Evolutionary conservation across 805 yeast species (phyloP).

Genomic region (Teunomyces pallodes): DNA sequence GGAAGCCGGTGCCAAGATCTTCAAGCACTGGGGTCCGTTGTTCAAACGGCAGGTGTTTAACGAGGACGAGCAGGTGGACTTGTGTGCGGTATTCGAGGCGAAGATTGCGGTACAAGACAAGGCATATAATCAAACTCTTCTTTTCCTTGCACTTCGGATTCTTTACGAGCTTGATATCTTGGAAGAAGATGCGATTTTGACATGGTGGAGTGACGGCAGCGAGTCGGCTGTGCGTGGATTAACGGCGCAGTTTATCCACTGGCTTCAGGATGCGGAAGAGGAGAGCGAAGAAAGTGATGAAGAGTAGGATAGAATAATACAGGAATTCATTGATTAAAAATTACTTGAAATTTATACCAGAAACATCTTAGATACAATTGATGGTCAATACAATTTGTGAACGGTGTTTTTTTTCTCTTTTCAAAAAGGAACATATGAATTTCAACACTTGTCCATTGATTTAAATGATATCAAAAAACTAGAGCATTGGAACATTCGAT

Average conservation of each 20-base stretch:
- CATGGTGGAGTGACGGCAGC: constrained; percentile 72
- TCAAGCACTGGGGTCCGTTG: constrained; percentile 77
- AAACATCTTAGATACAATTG: too few relatives aligned
- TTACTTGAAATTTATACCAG: too few relatives aligned
- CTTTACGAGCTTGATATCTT: constrained; percentile 80
- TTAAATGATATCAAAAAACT: too few relatives aligned
- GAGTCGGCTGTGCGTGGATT: constrained; percentile 46
- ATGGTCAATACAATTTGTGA: too few relatives aligned
- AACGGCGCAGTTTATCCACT: constrained; percentile 74
- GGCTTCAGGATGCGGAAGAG: constrained; percentile 80
- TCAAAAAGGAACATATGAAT: too few relatives aligned
- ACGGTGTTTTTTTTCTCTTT: too few relatives aligned
- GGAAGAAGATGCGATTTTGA: constrained; percentile 74
- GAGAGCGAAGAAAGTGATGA: constrained; percentile 44
- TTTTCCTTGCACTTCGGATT: constrained; percentile 52
- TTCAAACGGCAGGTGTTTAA: constrained; percentile 85
- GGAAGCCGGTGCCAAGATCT: constrained; percentile 73
- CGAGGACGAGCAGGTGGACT: constrained; percentile 70
- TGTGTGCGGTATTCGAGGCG: constrained; percentile 53
- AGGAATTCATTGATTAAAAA: too few relatives aligned
- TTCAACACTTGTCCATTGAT: too few relatives aligned
- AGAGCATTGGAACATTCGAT: too few relatives aligned
- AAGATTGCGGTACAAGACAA: constrained; percentile 32
- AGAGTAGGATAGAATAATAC: constrained; percentile 15
- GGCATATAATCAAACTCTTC: constrained; percentile 47